Evolutionary conservation across 495 filamentous ascomycete genomes (phyloP).

Genomic region (Hypoxylon rickii): DNA sequence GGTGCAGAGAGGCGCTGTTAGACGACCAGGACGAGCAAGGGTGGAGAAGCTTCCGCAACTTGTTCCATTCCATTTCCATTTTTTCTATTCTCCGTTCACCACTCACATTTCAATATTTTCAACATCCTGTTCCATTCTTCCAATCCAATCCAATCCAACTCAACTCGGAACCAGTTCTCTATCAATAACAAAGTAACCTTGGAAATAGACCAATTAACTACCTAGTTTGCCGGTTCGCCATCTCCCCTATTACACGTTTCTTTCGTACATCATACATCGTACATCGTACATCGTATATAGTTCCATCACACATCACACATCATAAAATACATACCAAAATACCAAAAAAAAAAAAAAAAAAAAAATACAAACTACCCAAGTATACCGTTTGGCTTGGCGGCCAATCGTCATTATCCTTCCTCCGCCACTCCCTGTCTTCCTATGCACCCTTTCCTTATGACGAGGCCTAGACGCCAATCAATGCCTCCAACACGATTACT

Average conservation of each 20-base stretch:
- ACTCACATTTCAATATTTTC: too few species aligned
- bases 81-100: too few species aligned
- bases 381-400: conserved; percentile 13
- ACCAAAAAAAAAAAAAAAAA: too few species aligned
- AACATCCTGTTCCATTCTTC: background rate
- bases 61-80: background rate
- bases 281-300: conserved; percentile 8
- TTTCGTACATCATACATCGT: too few species aligned
- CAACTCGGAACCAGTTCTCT: too few species aligned
- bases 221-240: too few species aligned
- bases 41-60: background rate
- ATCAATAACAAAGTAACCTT: too few species aligned
- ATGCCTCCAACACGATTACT: conserved; percentile 17
- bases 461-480: conserved; percentile 24
- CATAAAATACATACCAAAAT: too few species aligned
- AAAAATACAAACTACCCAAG: background rate
- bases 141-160: too few species aligned
- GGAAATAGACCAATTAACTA: too few species aligned
- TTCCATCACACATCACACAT: conserved; percentile 16
- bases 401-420: conserved; percentile 27
- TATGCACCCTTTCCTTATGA: conserved; percentile 17
- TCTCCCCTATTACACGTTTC: too few species aligned
- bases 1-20: background rate
- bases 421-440: conserved; percentile 21
- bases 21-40: background rate